Base-by-base conservation (phyloP, 257 asterid genomes). In the Ophiorrhiza pumila region DNA sequence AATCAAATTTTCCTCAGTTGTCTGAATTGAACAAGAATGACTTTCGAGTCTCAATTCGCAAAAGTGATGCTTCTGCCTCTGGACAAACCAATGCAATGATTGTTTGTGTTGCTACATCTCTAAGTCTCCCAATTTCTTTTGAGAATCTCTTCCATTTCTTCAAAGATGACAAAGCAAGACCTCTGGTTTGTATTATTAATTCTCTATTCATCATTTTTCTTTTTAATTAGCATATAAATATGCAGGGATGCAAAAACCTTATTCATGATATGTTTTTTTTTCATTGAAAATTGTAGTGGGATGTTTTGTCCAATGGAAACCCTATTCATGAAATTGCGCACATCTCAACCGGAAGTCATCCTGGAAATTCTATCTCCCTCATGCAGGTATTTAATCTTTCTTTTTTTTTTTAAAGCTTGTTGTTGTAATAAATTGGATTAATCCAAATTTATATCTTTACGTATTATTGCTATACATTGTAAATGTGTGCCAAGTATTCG, bases 311-410 rank as follows among this genome's bases (percentile, higher is more conserved):
- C 18, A 39, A 77, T 73, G 92, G 85, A 41, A 80, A 74, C 67
- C 81, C 84, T 8, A 79, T 80, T 56, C 68, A 35, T 69, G 78
- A 82, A 49, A 82, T 87, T 27, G 92, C 93, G 17, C 86, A 69
- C 69, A 72, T 92, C 77, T 56, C 89, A 31, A 85, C 95, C 1
- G 95, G 96, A 25, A 42, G 60, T 12, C 79, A 82, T 78, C 80
- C 85, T 35, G 91, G 86, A 69, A 90, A 87, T 14, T 69, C 79
- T 52, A 67, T 90, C 77, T 79, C 96, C 52, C 65, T 89, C 32
- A 69, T 90, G 68, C 94, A 88, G 96, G 98, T 91, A n/a, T n/a
- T n/a, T n/a, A 79, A 42, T 12, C 20, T 46, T 31, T 65, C 57
- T 46, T 5, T 25, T 0, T 13, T 25, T 32, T 6, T 4, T 14